Conservation (phyloP, 805 yeast genomes). For the Cyberlindnera suaveolens region DNA sequence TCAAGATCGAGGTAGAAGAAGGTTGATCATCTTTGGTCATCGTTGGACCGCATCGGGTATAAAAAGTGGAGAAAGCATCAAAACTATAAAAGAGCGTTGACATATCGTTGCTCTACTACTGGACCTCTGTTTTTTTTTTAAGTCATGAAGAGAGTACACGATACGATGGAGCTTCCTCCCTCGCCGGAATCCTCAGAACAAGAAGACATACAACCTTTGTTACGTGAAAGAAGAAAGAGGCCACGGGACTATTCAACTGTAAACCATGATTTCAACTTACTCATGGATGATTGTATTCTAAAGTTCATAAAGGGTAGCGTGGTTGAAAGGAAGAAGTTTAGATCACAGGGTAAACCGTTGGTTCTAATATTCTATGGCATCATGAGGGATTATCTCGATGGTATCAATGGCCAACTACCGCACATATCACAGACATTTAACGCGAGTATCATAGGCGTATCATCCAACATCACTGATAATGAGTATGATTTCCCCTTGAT, state of each 20-base stretch:
- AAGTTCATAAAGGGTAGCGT: conserved; percentile 5
- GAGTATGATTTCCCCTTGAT: conserved; percentile 16
- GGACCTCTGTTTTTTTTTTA: too few species aligned
- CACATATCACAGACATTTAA: conserved; percentile 3
- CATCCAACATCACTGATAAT: conserved; percentile 12
- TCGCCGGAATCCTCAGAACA: conserved; percentile 14
- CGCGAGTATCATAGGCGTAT: conserved; percentile 16
- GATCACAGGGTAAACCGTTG: conserved; percentile 5
- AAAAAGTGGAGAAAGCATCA: too few species aligned
- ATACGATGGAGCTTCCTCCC: conserved; percentile 6
- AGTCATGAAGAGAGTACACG: conserved; percentile 10
- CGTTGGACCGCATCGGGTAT: too few species aligned
- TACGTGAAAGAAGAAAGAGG: neutral
- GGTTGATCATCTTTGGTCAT: too few species aligned
- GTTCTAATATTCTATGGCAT: conserved; percentile 23
- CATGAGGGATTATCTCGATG: conserved; percentile 10
- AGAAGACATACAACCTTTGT: neutral
- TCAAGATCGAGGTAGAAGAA: too few species aligned
- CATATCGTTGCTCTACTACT: too few species aligned
- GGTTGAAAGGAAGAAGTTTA: conserved; percentile 1
- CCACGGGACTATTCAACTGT: neutral
- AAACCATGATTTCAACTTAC: conserved; percentile 8
- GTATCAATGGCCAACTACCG: conserved; percentile 3
- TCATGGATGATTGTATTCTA: conserved; percentile 9
- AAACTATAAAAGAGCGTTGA: too few species aligned